These are phyloP conservation scores for Thraustochytrium sp. DNA, from an alignment of 352 stramenopile species.

Conservation along the genomic window DNA sequence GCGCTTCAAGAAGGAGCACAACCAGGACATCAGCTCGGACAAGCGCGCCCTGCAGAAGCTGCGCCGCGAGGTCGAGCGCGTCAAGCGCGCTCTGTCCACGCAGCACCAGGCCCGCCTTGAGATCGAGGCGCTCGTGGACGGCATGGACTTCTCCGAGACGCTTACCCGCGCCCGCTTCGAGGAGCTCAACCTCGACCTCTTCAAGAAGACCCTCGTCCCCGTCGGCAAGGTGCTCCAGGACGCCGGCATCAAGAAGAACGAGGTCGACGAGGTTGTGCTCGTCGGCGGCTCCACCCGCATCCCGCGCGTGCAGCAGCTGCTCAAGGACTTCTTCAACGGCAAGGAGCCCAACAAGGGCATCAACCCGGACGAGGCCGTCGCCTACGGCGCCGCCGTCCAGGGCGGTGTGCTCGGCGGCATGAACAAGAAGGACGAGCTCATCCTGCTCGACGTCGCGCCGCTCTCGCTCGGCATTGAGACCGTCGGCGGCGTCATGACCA, in stretches of 20 bases:
- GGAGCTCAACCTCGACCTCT: slow-evolving; percentile 94
- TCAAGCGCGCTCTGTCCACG: slow-evolving; percentile 94
- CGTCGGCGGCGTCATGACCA: slow-evolving; percentile 96
- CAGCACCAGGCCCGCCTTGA: slow-evolving; percentile 88
- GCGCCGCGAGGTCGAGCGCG: slow-evolving; percentile 89
- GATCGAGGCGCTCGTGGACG: slow-evolving; percentile 91
- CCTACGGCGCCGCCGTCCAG: slow-evolving; percentile 91
- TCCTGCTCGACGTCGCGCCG: slow-evolving; percentile 95
- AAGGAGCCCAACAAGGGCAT: slow-evolving; percentile 83
- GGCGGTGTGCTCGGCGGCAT: slow-evolving; percentile 87
- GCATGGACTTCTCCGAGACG: slow-evolving; percentile 92
- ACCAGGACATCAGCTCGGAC: slow-evolving; percentile 84
- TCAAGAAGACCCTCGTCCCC: slow-evolving; percentile 95
- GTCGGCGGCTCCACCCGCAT: slow-evolving; percentile 98
- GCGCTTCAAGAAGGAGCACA: slow-evolving; percentile 95
- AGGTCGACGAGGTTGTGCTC: slow-evolving; percentile 97
- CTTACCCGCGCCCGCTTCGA: slow-evolving; percentile 94
- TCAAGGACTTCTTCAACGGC: slow-evolving; percentile 97
- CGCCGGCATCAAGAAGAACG: slow-evolving; percentile 84
- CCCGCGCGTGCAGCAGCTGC: slow-evolving; percentile 89
- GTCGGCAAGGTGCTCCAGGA: slow-evolving; percentile 92
- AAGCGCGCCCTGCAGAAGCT: slow-evolving; percentile 94
- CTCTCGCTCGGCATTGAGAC: slow-evolving; percentile 97
- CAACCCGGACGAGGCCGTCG: slow-evolving; percentile 97
- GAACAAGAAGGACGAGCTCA: slow-evolving; percentile 83